Conservation (phyloP, 768 basidiomycete species). For the Agrocybe praecox region DNA sequence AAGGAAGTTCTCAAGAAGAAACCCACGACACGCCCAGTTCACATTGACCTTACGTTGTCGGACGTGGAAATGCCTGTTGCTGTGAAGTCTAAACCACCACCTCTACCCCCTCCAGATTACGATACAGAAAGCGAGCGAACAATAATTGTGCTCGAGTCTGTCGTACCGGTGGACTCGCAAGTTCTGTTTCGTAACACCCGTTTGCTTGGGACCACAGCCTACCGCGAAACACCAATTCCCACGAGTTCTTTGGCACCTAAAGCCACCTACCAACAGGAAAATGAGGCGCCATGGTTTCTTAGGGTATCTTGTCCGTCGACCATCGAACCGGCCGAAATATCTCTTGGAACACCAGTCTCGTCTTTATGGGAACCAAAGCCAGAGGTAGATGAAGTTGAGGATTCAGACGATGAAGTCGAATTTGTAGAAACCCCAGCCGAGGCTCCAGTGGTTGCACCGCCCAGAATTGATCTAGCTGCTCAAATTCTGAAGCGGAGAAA, state of each 20-base stretch:
- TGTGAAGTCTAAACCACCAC: neutral
- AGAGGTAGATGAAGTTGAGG: neutral
- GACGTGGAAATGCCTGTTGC: slow-evolving; percentile 2
- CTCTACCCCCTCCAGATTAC: neutral
- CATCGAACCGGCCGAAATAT: neutral
- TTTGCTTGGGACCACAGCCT: no score
- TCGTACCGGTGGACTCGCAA: no score
- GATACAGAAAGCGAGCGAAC: neutral
- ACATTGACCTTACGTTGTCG: slow-evolving; percentile 5
- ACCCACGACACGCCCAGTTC: neutral
- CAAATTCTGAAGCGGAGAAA: slow-evolving; percentile 13
- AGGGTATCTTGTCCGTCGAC: neutral
- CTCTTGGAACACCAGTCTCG: neutral
- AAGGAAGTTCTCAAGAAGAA: neutral
- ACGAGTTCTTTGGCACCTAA: no score
- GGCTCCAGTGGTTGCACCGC: neutral
- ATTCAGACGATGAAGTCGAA: neutral
- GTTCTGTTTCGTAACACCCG: no score
- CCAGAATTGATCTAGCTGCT: slow-evolving; percentile 19
- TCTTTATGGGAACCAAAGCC: neutral
- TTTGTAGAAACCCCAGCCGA: neutral
- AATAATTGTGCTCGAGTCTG: no score
- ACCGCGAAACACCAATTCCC: no score
- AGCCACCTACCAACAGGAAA: neutral
- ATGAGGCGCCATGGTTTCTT: neutral